Evolutionary conservation across 2,329 filamentous ascomycete species (phyloP).

Genomic region (Coniochaeta prunicola): DNA sequence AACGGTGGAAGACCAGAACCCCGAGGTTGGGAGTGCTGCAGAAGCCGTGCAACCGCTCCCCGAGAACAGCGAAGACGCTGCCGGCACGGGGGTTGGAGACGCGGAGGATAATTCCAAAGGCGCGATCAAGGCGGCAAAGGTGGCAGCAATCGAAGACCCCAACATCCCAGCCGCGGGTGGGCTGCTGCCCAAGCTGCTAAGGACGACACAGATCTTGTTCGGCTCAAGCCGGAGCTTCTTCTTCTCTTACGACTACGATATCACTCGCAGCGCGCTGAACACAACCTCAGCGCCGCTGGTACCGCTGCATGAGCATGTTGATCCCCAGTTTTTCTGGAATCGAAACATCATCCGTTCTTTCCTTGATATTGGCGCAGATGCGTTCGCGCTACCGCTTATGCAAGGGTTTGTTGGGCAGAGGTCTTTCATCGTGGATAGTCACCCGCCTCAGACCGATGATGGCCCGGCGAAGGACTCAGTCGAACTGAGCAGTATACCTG

Average conservation of each 20-base stretch:
- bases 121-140: not conserved
- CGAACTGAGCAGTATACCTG: constrained; percentile 26
- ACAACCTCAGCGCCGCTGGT: constrained; percentile 31
- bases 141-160: constrained; percentile 12
- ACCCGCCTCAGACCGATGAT: constrained; percentile 48
- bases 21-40: not conserved
- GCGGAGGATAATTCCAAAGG: constrained; percentile 7
- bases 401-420: constrained; percentile 92
- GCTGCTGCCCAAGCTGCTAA: constrained; percentile 75
- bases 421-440: constrained; percentile 64
- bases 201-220: constrained; percentile 79
- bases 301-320: constrained; percentile 65
- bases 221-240: constrained; percentile 79
- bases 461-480: constrained; percentile 30
- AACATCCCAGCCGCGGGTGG: constrained; percentile 26
- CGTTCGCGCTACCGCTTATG: constrained; percentile 72
- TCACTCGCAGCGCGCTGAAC: constrained; percentile 60
- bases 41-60: not conserved
- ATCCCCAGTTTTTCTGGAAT: constrained; percentile 90
- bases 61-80: constrained; percentile 3
- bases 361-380: constrained; percentile 62
- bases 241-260: constrained; percentile 90
- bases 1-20: constrained; percentile 2
- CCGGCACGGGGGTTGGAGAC: not conserved
- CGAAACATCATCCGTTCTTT: constrained; percentile 66